Percentiles rank a stretch among this genome's conserved stretches.
Conservation (phyloP, 148 eudicot genomes). For the Amaranthus cruentus region DNA sequence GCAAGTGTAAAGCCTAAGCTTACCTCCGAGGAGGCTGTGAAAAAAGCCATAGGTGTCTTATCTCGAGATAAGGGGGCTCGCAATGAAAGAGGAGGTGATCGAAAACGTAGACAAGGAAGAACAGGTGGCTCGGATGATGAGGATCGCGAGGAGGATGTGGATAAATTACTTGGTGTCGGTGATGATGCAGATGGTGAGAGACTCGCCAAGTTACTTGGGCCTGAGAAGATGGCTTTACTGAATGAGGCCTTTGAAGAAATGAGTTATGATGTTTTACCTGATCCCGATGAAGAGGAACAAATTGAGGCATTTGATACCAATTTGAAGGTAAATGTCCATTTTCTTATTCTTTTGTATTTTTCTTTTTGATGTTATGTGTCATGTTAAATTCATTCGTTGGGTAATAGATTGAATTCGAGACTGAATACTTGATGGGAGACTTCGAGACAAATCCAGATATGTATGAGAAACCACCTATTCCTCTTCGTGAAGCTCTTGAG, state of each 20-base stretch:
- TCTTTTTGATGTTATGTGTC: background rate
- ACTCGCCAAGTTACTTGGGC: constrained; percentile 55
- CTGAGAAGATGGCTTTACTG: constrained; percentile 45
- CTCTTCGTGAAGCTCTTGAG: constrained; percentile 82
- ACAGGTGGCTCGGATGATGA: constrained; percentile 11
- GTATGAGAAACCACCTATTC: constrained; percentile 75
- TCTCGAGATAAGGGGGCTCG: constrained; percentile 22
- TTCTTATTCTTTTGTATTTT: background rate
- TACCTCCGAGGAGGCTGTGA: constrained; percentile 34
- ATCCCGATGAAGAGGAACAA: constrained; percentile 45
- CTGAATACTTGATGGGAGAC: constrained; percentile 78
- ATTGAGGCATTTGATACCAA: constrained; percentile 67
- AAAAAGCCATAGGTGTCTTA: constrained; percentile 32
- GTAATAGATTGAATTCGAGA: constrained; percentile 84
- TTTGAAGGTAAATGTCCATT: constrained; percentile 42
- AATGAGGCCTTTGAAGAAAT: constrained; percentile 63
- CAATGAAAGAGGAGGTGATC: constrained; percentile 22
- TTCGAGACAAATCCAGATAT: constrained; percentile 81
- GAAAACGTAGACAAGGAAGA: constrained; percentile 29
- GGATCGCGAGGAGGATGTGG: constrained; percentile 32
- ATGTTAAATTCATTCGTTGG: constrained; percentile 16
- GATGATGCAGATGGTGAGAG: constrained; percentile 55
- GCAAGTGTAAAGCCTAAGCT: constrained; percentile 19
- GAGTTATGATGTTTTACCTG: constrained; percentile 50
- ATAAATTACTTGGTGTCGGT: constrained; percentile 27